Base-by-base conservation (phyloP, 768 basidiomycete genomes). In the Auriscalpium orientale region DNA sequence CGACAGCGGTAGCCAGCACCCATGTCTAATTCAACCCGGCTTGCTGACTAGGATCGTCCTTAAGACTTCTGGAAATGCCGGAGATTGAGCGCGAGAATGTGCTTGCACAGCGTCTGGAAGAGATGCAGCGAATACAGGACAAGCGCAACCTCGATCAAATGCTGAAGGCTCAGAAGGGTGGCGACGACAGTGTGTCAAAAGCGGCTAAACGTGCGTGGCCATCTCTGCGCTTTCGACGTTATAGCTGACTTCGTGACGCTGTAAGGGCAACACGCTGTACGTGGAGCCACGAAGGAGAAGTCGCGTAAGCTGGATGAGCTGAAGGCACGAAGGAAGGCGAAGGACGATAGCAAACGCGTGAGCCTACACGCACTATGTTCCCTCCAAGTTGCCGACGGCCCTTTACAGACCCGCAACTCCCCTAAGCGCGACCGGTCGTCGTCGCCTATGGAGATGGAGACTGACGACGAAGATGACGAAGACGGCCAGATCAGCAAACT, bases 11-110 rank as follows among this genome's bases (percentile, higher is more conserved):
- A 74, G 74, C 88, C 75, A 55, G 58, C 40, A 37, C 44, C 40
- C 48, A 46, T 46, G 54, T 49, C 62, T 49, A 55, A n/a, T 51
- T 52, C 46, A 37, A 54, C 59, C 57, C 66, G 64, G 57, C 59
- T 58, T 60, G 53, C 59, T 68, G 64, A 28, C 43, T 22, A 12
- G 50, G n/a, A 40, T 20, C 11, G 21, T 33, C 43, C 22, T 21
- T 40, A 66, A 98, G 95, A 52, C 75, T 98, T 35, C 73, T 91
- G 65, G 69, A 75, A 21, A 77, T 95, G 80, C 79, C 86, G 40
- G 95, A 98, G 71, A 79, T 97, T 63, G 87, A 94, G 58, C 84
- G 95, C 54, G 95, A 98, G 70, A 83, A 82, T 36, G 87, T 92
- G 50, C 77, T 98, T 20, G 87, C 89, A 0, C 76, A 82, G 57